Percentiles rank a stretch among this genome's conserved stretches.
phyloP scores from a whole-genome alignment of 805 yeast genomes.

The Candida maris region DNA sequence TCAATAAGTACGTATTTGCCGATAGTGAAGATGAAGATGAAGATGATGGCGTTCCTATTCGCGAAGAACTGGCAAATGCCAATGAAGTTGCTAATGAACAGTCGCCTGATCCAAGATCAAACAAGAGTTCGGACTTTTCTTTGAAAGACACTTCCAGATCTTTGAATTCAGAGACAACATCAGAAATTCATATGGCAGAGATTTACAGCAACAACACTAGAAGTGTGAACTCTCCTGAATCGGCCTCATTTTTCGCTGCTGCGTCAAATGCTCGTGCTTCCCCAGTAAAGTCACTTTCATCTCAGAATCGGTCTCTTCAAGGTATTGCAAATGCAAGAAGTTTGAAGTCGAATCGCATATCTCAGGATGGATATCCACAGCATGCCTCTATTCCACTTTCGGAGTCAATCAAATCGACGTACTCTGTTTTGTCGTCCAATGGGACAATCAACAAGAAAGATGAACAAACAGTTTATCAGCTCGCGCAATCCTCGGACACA shows the following conservation, averaged over 20 bases:
- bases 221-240: neutral
- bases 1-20: conserved; percentile 25
- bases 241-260: neutral
- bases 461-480: conserved; percentile 15
- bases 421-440: conserved; percentile 16
- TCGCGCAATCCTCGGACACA: conserved; percentile 26
- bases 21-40: conserved; percentile 27
- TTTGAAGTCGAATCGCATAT: neutral
- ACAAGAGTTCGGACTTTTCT: neutral
- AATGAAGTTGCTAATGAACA: neutral
- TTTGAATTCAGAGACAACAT: neutral
- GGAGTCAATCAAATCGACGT: conserved; percentile 14
- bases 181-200: neutral
- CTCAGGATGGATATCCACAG: neutral
- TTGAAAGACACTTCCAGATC: neutral
- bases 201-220: neutral
- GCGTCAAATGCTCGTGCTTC: neutral
- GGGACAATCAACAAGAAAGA: conserved; percentile 6
- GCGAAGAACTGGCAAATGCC: conserved; percentile 10
- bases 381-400: conserved; percentile 2
- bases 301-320: neutral
- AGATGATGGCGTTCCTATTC: conserved; percentile 10
- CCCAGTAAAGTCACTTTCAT: neutral
- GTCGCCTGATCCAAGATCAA: neutral
- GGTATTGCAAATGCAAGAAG: neutral